Percentiles rank a stretch among this genome's conserved stretches.
Evolutionary conservation across 768 basidiomycete genomes (phyloP).

Genomic region (Pleurotus tuoliensis): DNA sequence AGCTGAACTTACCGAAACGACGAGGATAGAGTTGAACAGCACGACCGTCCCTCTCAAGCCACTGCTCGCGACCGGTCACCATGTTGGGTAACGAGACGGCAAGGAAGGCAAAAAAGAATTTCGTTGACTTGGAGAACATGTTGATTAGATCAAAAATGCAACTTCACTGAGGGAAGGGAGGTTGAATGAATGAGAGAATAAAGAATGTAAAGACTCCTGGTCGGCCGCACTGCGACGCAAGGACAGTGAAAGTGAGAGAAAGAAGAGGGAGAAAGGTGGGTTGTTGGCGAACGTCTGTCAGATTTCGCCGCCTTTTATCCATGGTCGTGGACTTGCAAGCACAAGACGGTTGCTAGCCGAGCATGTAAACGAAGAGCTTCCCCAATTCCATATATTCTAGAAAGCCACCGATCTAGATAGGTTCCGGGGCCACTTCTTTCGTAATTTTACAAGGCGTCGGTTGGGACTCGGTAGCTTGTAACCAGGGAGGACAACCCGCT

Average conservation of each 20-base stretch:
- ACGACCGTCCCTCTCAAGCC: slow-evolving; percentile 44
- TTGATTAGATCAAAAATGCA: slow-evolving; percentile 11
- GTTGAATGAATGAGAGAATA: slow-evolving; percentile 4
- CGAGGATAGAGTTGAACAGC: slow-evolving; percentile 47
- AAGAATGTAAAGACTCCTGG: slow-evolving; percentile 7
- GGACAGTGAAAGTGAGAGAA: not conserved
- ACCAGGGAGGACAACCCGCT: no score
- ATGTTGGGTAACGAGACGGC: slow-evolving; percentile 15
- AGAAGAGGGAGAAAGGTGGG: not conserved
- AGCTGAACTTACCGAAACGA: slow-evolving; percentile 33
- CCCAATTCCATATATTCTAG: no score
- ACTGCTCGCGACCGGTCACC: slow-evolving; percentile 36
- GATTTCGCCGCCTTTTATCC: not conserved
- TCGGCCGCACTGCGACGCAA: slow-evolving; percentile 6
- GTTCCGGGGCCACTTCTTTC: no score
- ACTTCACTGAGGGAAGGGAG: slow-evolving; percentile 12
- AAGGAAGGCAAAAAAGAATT: slow-evolving; percentile 18
- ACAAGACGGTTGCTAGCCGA: not conserved
- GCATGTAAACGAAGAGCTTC: no score
- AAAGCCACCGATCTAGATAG: no score
- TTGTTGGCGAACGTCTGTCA: not conserved
- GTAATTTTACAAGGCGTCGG: no score
- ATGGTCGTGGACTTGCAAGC: no score
- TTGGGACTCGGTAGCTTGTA: no score
- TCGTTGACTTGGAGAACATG: slow-evolving; percentile 16